A percentile compares a stretch with the other conserved stretches of the same genome.
Evolutionary conservation across 495 filamentous ascomycete species (phyloP).

Genomic region (Daldinia childiae): DNA sequence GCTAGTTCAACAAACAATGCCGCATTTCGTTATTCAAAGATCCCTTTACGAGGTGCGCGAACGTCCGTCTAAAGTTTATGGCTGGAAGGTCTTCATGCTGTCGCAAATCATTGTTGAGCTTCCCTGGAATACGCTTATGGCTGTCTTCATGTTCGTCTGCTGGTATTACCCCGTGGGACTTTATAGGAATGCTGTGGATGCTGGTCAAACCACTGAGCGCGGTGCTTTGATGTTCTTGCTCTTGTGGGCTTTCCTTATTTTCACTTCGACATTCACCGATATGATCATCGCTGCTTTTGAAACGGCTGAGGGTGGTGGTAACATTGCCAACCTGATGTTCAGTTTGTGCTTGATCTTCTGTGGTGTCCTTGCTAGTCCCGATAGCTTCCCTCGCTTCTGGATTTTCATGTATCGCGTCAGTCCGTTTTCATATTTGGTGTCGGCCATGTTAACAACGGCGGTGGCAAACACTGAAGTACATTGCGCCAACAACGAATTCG

Average conservation of each 20-base stretch:
- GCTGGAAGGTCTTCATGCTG: constrained; percentile 84
- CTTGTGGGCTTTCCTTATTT: constrained; percentile 71
- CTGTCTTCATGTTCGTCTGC: constrained; percentile 72
- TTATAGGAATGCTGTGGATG: constrained; percentile 71
- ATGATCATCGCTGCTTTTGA: constrained; percentile 75
- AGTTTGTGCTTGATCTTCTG: constrained; percentile 75
- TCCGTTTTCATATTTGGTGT: constrained; percentile 77
- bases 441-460: constrained; percentile 68
- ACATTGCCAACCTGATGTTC: constrained; percentile 73
- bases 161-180: constrained; percentile 89
- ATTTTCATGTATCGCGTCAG: constrained; percentile 86
- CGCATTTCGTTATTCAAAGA: constrained; percentile 80
- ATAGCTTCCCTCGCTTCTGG: constrained; percentile 76
- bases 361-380: constrained; percentile 74
- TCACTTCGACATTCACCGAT: constrained; percentile 74
- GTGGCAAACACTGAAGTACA: constrained; percentile 66
- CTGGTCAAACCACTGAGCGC: constrained; percentile 65
- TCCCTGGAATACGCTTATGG: constrained; percentile 77
- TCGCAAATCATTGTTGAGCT: constrained; percentile 80
- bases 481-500: constrained; percentile 70
- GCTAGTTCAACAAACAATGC: constrained; percentile 85
- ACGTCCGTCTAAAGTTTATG: constrained; percentile 83
- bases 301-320: constrained; percentile 70
- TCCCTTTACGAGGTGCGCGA: constrained; percentile 86
- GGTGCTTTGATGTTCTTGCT: constrained; percentile 74